Evolutionary conservation across 2,329 filamentous ascomycete genomes (phyloP).

Genomic region (Aspergillus terreus): DNA sequence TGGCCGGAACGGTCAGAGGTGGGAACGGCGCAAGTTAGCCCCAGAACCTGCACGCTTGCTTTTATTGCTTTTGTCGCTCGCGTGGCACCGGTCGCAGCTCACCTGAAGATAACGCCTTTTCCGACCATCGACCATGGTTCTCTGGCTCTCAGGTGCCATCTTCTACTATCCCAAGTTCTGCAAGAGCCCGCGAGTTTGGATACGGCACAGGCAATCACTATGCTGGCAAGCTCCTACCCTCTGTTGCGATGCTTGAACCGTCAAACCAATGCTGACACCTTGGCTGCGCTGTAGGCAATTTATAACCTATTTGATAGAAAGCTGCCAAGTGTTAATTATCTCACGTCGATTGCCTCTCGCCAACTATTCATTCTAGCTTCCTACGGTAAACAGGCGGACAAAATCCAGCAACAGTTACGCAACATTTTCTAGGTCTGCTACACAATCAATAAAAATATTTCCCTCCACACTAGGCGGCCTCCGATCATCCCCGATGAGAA

Average conservation of each 20-base stretch:
- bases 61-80: neutral
- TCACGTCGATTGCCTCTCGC: neutral
- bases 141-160: neutral
- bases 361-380: neutral
- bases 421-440: constrained; percentile 52
- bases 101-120: neutral
- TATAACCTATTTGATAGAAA: neutral
- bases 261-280: neutral
- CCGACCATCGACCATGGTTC: neutral
- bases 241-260: neutral
- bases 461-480: constrained; percentile 47
- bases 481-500: constrained; percentile 46
- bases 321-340: neutral
- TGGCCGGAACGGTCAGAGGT: neutral
- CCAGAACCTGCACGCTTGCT: neutral
- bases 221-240: neutral
- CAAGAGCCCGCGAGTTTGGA: neutral
- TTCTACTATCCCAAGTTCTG: neutral
- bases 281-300: neutral
- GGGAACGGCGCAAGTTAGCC: neutral
- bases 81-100: neutral
- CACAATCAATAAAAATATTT: constrained; percentile 49
- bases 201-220: neutral
- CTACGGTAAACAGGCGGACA: neutral
- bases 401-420: constrained; percentile 11